A percentile compares a stretch with the other conserved stretches of the same genome.
These are phyloP conservation scores for Aphanomyces invadans DNA, from an alignment of 352 stramenopile species.

Conservation along the genomic window DNA sequence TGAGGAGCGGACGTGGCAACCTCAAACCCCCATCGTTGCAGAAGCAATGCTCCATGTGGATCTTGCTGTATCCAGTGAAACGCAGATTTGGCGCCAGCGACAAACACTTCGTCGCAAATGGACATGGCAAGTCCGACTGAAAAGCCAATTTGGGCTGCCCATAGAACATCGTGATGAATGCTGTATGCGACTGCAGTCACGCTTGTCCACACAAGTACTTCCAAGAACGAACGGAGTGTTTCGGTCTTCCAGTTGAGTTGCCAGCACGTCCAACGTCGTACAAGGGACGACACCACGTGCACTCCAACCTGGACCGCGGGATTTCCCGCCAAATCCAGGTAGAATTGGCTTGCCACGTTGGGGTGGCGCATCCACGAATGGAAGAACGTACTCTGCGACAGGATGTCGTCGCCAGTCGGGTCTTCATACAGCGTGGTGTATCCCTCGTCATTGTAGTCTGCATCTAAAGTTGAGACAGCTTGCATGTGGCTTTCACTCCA, in stretches of 20 bases:
- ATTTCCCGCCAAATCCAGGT: conserved; percentile 55
- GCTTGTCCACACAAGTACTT: conserved; percentile 60
- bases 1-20: conserved; percentile 60
- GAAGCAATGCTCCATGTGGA: conserved; percentile 42
- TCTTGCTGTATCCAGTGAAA: conserved; percentile 67
- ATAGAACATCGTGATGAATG: conserved; percentile 47
- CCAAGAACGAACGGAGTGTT: conserved; percentile 77
- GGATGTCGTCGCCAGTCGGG: conserved; percentile 36
- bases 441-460: conserved; percentile 28
- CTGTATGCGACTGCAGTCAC: conserved; percentile 58
- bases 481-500: not conserved
- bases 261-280: conserved; percentile 60
- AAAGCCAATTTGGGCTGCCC: conserved; percentile 58
- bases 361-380: conserved; percentile 40
- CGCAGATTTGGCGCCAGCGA: conserved; percentile 55
- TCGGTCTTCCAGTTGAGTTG: conserved; percentile 77
- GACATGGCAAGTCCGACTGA: conserved; percentile 76
- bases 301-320: conserved; percentile 46
- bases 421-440: conserved; percentile 56
- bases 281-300: conserved; percentile 38
- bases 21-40: conserved; percentile 61
- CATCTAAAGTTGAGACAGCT: not conserved
- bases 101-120: conserved; percentile 64
- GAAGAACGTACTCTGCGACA: conserved; percentile 50
- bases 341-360: conserved; percentile 43